Evolutionary conservation across 169 alveolate genomes (phyloP), one percentile per base, ranked within the genome.

Genomic region (Theileria equi): DNA sequence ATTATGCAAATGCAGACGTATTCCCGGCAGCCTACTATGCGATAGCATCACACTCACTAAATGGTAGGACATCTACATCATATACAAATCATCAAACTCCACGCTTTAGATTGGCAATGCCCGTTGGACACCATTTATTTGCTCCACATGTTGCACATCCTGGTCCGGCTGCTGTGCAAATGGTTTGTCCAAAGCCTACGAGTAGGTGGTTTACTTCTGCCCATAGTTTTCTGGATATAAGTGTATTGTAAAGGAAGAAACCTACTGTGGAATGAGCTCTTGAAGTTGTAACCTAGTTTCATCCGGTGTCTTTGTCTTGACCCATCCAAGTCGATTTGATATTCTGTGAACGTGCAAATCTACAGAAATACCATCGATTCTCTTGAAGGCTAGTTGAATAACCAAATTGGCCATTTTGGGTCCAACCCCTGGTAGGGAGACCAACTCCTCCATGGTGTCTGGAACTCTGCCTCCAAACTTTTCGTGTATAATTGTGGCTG

Each of bases 171-270:
- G 80, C 81, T n/a, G 69, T 93, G 66, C 99, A 96, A 25, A 94
- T 89, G 11, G 92, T 94, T 77, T 96, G 96, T 0, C 99, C 99
- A 80, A 92, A 95, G 1, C 99, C 99, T 6, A 95, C 99, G 44
- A 96, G 71, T 35, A 94, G 67, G 6, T 45, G 77, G 81, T 96
- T 96, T 28, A 96, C 74, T 32, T 91, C 94, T 34, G 87, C 70
- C 98, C 99, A 96, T 54, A 85, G 49, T 26, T 64, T 81, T 16
- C 70, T 60, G 34, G 34, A 21, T 21, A 2, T 43, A 4, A n/a
- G 17, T 4, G 16, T 60, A 1, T 13, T 4, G 16, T 25, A 32
- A 23, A 35, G 43, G 71, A 35, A 19, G 62, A 81, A 5, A 17
- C 62, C 10, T 44, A 60, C 64, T 82, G 73, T 17, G 96, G 97